Base-by-base conservation (phyloP, 106 monocot species). In the Phalaenopsis equestris region DNA sequence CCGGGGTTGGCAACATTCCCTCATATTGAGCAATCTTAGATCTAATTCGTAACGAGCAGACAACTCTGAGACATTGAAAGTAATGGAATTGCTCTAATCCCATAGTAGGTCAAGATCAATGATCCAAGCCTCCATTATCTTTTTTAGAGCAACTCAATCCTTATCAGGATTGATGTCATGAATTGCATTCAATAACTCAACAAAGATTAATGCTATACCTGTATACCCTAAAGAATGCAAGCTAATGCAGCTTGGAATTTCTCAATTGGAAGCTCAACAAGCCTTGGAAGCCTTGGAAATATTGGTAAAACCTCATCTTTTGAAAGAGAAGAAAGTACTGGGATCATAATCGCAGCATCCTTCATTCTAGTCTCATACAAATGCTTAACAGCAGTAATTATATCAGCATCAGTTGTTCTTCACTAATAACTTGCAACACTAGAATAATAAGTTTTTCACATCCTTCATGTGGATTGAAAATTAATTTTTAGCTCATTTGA, bases 261-360 rank as follows among this genome's bases (percentile, higher is more conserved):
- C 30, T 30, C 30, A 30, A 30, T 30, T 30, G 30, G 30, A 30
- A 30, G 30, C 0, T 30, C 30, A 30, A n/a, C n/a, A n/a, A n/a
- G n/a, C n/a, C n/a, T n/a, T n/a, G n/a, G n/a, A 30, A 30, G 30
- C 30, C 30, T 30, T 30, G 30, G 30, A 77, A 78, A 43, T 76
- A 36, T 67, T 14, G 67, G 23, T 82, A 0, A 77, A 79, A 99
- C 99, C 99, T 99, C 99, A 75, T 94, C 95, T 83, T 95, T 95
- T 12, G 99, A 95, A 61, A 99, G 88, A 24, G 93, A 94, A 48
- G 99, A 91, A 41, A 95, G 88, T 82, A 98, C 84, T 75, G 98
- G 98, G 77, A 98, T 98, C 21, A 98, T 86, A 85, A 98, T 91
- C 72, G 90, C 75, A 73, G 91, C 94, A 93, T 98, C 98, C 98